phyloP scores from a whole-genome alignment of 495 filamentous ascomycete species.

The Xylaria grammica region DNA sequence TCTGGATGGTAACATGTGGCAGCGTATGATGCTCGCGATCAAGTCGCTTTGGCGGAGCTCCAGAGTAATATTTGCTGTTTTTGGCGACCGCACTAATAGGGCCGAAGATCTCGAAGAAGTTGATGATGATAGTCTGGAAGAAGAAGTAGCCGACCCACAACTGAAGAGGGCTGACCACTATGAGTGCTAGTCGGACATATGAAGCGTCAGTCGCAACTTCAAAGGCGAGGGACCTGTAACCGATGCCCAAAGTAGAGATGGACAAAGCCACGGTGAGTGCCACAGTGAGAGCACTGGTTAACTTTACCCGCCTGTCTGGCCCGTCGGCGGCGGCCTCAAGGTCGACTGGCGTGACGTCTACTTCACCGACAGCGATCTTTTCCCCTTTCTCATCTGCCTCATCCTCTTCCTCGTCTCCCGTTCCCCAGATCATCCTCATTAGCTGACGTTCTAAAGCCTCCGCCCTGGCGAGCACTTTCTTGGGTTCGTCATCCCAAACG shows the following conservation, averaged over 20 bases:
- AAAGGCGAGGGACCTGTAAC: slow-evolving; percentile 59
- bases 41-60: slow-evolving; percentile 55
- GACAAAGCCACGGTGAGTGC: slow-evolving; percentile 56
- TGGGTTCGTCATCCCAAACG: slow-evolving; percentile 71
- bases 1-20: slow-evolving; percentile 76
- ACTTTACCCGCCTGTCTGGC: slow-evolving; percentile 48
- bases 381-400: slow-evolving; percentile 47
- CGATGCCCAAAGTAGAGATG: slow-evolving; percentile 59
- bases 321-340: slow-evolving; percentile 43
- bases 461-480: slow-evolving; percentile 56
- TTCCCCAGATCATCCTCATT: slow-evolving; percentile 61
- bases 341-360: slow-evolving; percentile 41
- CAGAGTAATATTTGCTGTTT: slow-evolving; percentile 69
- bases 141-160: slow-evolving; percentile 68
- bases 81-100: slow-evolving; percentile 59
- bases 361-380: slow-evolving; percentile 37
- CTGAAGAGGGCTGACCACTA: slow-evolving; percentile 53
- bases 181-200: slow-evolving; percentile 55
- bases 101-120: slow-evolving; percentile 63
- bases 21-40: slow-evolving; percentile 46
- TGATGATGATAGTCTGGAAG: slow-evolving; percentile 62
- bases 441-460: slow-evolving; percentile 55
- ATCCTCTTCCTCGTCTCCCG: slow-evolving; percentile 45
- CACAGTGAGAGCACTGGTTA: slow-evolving; percentile 59
- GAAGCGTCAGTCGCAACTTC: slow-evolving; percentile 56